These are phyloP conservation scores for Aureobasidium namibiae DNA, from an alignment of 2,329 filamentous ascomycete species.

Conservation along the genomic window DNA sequence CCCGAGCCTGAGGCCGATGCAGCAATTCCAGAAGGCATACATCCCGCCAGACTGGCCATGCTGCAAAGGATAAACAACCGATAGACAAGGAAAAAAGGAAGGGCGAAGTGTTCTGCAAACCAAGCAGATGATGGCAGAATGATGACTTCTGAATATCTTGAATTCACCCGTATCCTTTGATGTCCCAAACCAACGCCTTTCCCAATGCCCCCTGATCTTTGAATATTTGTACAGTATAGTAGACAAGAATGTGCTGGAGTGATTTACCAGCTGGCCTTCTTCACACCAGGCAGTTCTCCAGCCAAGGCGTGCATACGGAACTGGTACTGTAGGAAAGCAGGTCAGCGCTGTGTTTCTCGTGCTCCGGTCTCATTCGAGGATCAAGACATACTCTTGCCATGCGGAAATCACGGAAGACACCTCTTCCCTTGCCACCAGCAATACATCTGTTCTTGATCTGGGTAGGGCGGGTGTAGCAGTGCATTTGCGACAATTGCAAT, in stretches of 20 bases:
- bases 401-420: constrained; percentile 89
- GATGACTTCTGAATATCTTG: background rate
- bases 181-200: constrained; percentile 5
- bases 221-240: background rate
- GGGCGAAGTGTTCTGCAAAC: background rate
- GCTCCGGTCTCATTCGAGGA: background rate
- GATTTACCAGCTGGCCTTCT: constrained; percentile 83
- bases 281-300: constrained; percentile 82
- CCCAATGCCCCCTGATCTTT: background rate
- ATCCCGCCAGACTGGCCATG: constrained; percentile 27
- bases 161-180: constrained; percentile 3
- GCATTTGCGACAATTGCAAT: constrained; percentile 89
- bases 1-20: constrained; percentile 9
- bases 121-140: background rate
- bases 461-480: constrained; percentile 85
- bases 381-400: constrained; percentile 71
- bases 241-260: background rate
- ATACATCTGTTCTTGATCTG: constrained; percentile 94
- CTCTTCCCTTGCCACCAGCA: constrained; percentile 78
- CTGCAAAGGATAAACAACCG: constrained; percentile 10
- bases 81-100: too few species aligned
- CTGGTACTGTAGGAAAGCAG: constrained; percentile 58
- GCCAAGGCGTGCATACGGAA: constrained; percentile 84
- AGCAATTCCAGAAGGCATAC: constrained; percentile 20
- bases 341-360: constrained; percentile 19